Evolutionary conservation across 352 stramenopile species (phyloP), one percentile per base, ranked within the genome.

Genomic region (Phytophthora pluvialis): DNA sequence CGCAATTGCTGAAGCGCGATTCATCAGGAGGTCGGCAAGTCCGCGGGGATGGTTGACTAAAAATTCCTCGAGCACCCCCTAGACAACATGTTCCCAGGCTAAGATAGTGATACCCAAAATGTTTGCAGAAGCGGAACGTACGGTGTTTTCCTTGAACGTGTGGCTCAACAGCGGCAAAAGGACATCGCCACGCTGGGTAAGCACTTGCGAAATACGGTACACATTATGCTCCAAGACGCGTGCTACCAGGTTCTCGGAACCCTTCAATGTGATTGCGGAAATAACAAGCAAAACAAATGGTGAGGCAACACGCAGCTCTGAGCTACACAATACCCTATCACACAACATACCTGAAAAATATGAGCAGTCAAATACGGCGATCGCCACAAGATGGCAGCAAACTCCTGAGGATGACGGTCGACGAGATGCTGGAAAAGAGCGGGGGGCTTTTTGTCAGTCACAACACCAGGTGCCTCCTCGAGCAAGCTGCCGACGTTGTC

Each of bases 141-240:
- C 81, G 3, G 74, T 75, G 43, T 73, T 91, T 35, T 94, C 81
- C 54, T 81, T 81, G 31, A 93, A 72, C 0, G 80, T 86, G 39
- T 85, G 77, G 32, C 72, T 80, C 43, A 94, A 57, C 13, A 94
- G 40, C 3, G 78, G 47, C 6, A 88, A 53, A 2, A 92, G 56
- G 11, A 91, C 61, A 40, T 94, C 85, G 0, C 61, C 56, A 45
- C 78, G 71, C 43, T 85, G 80, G 1, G 69, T 60, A 3, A 94
- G 73, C 39, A 82, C 76, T 38, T 90, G 71, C 0, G 85, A 90
- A 35, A 94, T 70, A 10, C 78, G 39, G 44, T 83, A 76, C n/a
- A 89, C 76, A 45, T 94, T 89, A 52, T 92, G 83, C 67, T 94
- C 83, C 13, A 94, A 61, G 11, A 94, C 77, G 3, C 82, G 77